A percentile compares a stretch with the other conserved stretches of the same genome.
phyloP scores from a whole-genome alignment of 2,329 filamentous ascomycete species.

The Fusarium austroafricanum region DNA sequence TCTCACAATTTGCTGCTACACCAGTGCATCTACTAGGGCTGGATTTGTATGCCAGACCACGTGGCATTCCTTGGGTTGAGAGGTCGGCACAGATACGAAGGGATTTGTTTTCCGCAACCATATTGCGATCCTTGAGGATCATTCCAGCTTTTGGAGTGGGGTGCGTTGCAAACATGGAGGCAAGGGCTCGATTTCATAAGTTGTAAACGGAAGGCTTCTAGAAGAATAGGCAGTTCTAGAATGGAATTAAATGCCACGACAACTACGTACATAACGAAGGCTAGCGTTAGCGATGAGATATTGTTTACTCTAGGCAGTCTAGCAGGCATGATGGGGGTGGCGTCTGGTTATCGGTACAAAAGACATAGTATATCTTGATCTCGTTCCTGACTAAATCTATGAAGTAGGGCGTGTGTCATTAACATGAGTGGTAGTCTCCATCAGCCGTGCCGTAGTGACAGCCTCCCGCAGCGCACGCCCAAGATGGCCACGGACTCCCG shows the following conservation, averaged over 20 bases:
- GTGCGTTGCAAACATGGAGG: slow-evolving; percentile 45
- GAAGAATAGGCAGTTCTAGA: fast-evolving
- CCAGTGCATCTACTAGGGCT: slow-evolving; percentile 47
- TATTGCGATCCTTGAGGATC: slow-evolving; percentile 46
- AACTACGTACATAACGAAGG: not conserved
- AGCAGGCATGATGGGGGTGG: fast-evolving
- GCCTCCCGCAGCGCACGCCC: slow-evolving; percentile 59
- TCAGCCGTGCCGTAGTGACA: slow-evolving; percentile 58
- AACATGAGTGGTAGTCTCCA: slow-evolving; percentile 54
- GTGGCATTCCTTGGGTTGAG: slow-evolving; percentile 23
- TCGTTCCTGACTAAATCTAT: slow-evolving; percentile 4
- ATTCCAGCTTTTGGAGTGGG: slow-evolving; percentile 50
- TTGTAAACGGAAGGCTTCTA: not conserved
- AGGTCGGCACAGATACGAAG: slow-evolving; percentile 38
- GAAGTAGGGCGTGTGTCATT: slow-evolving; percentile 52
- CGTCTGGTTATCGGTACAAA: not conserved
- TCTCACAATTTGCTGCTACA: slow-evolving; percentile 49
- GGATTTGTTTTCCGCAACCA: slow-evolving; percentile 44
- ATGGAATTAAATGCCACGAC: no score
- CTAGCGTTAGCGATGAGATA: not conserved
- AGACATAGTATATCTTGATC: not conserved
- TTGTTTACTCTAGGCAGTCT: not conserved
- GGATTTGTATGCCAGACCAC: slow-evolving; percentile 36
- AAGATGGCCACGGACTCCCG: slow-evolving; percentile 59
- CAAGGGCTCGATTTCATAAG: slow-evolving; percentile 31